Conservation (phyloP, 2,329 filamentous ascomycete genomes). For the Clathrospora elynae region DNA sequence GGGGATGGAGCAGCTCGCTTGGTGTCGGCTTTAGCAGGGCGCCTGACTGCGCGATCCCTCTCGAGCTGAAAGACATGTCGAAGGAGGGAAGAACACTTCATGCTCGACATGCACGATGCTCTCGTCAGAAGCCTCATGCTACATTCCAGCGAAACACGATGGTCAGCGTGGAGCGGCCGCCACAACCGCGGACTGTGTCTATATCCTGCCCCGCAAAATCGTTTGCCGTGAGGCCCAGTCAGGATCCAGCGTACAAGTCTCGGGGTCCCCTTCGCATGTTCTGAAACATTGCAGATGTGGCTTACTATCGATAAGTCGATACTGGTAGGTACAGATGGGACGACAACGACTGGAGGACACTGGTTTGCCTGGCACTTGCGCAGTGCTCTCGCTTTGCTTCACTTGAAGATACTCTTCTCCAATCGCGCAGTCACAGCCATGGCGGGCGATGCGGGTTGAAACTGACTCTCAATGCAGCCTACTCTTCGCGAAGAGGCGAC, state of each 20-base stretch:
- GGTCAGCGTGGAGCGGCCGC: slow-evolving; percentile 30
- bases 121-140: slow-evolving; percentile 12
- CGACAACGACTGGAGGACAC: slow-evolving; percentile 34
- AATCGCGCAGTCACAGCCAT: slow-evolving; percentile 27
- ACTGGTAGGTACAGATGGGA: slow-evolving; percentile 32
- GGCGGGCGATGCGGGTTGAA: slow-evolving; percentile 33
- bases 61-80: slow-evolving; percentile 40
- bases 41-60: slow-evolving; percentile 30
- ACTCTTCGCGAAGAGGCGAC: slow-evolving; percentile 16
- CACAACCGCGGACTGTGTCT: slow-evolving; percentile 32
- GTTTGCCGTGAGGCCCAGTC: slow-evolving; percentile 42
- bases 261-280: slow-evolving; percentile 35
- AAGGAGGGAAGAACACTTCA: slow-evolving; percentile 23
- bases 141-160: slow-evolving; percentile 14
- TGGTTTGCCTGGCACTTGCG: slow-evolving; percentile 30
- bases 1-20: slow-evolving; percentile 16
- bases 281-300: slow-evolving; percentile 42
- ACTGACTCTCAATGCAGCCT: slow-evolving; percentile 28
- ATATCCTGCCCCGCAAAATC: slow-evolving; percentile 27
- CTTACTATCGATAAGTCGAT: slow-evolving; percentile 42
- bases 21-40: slow-evolving; percentile 29
- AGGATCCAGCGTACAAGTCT: slow-evolving; percentile 24
- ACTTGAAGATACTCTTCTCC: slow-evolving; percentile 30
- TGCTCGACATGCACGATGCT: slow-evolving; percentile 31
- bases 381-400: slow-evolving; percentile 32